Conservation (phyloP, 2,329 filamentous ascomycete species). For the Colletotrichum sp. region DNA sequence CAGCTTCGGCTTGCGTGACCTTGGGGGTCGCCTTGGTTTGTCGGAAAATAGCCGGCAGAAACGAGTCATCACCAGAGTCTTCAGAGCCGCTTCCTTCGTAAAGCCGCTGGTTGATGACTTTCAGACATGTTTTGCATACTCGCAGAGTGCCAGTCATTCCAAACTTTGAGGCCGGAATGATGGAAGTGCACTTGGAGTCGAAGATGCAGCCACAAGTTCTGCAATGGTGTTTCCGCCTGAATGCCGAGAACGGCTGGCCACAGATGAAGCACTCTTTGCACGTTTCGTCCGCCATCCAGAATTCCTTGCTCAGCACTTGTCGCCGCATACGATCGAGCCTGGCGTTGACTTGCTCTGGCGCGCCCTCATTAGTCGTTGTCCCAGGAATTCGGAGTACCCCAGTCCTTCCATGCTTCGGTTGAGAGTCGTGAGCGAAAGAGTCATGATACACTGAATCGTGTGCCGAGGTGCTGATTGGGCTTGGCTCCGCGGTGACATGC, state of each 20-base stretch:
- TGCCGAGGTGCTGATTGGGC: slow-evolving; percentile 61
- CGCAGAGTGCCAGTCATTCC: slow-evolving; percentile 84
- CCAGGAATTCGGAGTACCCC: slow-evolving; percentile 59
- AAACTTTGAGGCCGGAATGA: slow-evolving; percentile 88
- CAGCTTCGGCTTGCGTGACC: slow-evolving; percentile 40
- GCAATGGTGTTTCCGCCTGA: slow-evolving; percentile 95
- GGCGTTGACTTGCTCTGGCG: slow-evolving; percentile 63
- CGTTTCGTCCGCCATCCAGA: slow-evolving; percentile 99
- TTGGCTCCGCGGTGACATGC: slow-evolving; percentile 61
- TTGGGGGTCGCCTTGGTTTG: slow-evolving; percentile 48
- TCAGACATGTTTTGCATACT: slow-evolving; percentile 91
- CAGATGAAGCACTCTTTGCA: slow-evolving; percentile 97
- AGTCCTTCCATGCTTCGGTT: slow-evolving; percentile 49
- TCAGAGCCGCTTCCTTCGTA: slow-evolving; percentile 88
- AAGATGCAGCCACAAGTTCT: slow-evolving; percentile 98
- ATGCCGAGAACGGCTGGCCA: slow-evolving; percentile 88
- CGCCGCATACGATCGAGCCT: slow-evolving; percentile 77
- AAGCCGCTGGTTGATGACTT: slow-evolving; percentile 81
- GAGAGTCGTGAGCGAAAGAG: slow-evolving; percentile 55
- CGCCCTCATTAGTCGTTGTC: slow-evolving; percentile 61
- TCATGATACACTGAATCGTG: slow-evolving; percentile 64
- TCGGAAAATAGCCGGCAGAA: slow-evolving; percentile 68
- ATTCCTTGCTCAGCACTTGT: slow-evolving; percentile 91
- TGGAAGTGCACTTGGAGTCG: slow-evolving; percentile 91
- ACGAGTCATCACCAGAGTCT: slow-evolving; percentile 81